Conservation (phyloP, 352 stramenopile genomes). For the Globisporangium radiosum region DNA sequence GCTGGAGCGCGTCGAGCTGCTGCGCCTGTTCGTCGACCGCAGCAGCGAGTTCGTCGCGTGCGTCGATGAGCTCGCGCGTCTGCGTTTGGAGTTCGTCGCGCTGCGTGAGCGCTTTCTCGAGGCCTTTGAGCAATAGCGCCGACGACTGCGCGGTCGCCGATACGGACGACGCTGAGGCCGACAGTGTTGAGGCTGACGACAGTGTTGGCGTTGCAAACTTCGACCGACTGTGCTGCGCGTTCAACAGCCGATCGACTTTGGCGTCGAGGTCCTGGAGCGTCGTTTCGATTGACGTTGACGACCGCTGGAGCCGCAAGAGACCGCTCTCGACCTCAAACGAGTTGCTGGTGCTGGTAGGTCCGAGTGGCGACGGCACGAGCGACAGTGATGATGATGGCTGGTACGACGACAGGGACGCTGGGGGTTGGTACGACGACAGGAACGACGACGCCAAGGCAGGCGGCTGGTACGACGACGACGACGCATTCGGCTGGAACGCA, state of each 20-base stretch:
- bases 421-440: conserved; percentile 7
- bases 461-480: not conserved
- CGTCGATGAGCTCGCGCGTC: conserved; percentile 30
- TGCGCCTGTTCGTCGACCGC: conserved; percentile 51
- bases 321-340: conserved; percentile 48
- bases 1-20: conserved; percentile 53
- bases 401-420: conserved; percentile 1
- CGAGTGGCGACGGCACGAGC: conserved; percentile 22
- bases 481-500: not conserved
- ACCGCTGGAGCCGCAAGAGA: conserved; percentile 63
- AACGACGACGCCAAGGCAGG: not conserved
- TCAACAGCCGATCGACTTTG: conserved; percentile 77
- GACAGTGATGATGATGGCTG: conserved; percentile 9
- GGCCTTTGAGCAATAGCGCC: conserved; percentile 51
- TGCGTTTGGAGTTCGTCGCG: conserved; percentile 58
- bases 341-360: conserved; percentile 13
- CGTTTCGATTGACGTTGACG: conserved; percentile 73
- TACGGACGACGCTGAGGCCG: conserved; percentile 17
- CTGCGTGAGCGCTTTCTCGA: conserved; percentile 68
- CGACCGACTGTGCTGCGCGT: conserved; percentile 33
- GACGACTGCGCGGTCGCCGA: conserved; percentile 15
- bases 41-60: conserved; percentile 41
- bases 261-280: conserved; percentile 63
- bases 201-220: not conserved
- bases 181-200: not conserved